phyloP scores from a whole-genome alignment of 2,329 filamentous ascomycete genomes.

The Drechslera avenae region DNA sequence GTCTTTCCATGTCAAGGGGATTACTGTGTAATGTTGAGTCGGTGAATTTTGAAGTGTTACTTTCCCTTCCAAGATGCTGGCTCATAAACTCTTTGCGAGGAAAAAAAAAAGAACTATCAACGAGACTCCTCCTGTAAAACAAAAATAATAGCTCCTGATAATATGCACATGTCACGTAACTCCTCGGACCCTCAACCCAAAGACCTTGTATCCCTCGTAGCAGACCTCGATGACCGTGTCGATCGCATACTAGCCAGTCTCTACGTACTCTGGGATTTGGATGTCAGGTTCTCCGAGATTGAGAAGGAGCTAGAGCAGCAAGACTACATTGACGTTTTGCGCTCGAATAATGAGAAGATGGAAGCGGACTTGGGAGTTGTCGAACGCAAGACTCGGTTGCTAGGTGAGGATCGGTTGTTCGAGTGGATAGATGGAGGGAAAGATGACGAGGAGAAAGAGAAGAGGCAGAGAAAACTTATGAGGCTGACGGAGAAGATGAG shows the following conservation, averaged over 20 bases:
- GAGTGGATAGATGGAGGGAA: slow-evolving; percentile 3
- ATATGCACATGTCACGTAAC: no score
- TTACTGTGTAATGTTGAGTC: no score
- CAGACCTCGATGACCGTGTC: slow-evolving; percentile 4
- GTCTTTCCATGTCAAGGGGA: no score
- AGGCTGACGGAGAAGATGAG: slow-evolving; percentile 2
- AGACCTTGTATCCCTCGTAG: slow-evolving; percentile 1
- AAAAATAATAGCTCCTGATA: no score
- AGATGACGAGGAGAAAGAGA: neutral
- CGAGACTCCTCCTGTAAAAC: no score
- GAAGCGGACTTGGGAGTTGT: slow-evolving; percentile 7
- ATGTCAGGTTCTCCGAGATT: neutral
- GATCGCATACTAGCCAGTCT: slow-evolving; percentile 7
- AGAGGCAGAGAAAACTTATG: neutral
- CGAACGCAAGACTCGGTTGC: neutral
- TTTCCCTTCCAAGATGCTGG: no score
- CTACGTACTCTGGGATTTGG: slow-evolving; percentile 6
- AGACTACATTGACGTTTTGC: slow-evolving; percentile 6
- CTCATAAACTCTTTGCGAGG: no score
- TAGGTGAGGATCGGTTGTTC: slow-evolving; percentile 3
- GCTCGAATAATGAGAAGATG: slow-evolving; percentile 1
- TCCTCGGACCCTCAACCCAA: neutral
- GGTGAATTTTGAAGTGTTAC: no score
- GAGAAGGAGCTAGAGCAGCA: neutral
- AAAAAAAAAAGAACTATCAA: no score